A percentile compares a stretch with the other conserved stretches of the same genome.
Evolutionary conservation across 1,139 yeast genomes (phyloP).

Genomic region (Nematodospora anomalae): DNA sequence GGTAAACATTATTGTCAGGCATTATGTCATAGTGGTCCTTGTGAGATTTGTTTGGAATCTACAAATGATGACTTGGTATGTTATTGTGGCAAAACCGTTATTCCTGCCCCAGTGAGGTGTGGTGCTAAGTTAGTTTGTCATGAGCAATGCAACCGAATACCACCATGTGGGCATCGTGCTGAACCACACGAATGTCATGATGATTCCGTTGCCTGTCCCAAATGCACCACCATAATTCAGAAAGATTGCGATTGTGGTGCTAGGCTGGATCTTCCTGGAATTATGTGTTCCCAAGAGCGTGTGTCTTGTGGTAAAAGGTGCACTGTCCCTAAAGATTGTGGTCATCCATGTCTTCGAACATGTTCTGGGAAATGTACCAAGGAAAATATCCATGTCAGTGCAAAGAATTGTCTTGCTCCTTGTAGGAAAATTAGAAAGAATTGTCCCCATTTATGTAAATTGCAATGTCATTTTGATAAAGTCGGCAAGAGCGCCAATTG

Average conservation of each 20-base stretch:
- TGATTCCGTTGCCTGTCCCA: conserved; percentile 64
- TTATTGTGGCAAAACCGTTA: conserved; percentile 78
- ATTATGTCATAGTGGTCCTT: conserved; percentile 81
- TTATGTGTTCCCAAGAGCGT: conserved; percentile 66
- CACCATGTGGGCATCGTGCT: conserved; percentile 72
- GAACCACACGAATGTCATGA: conserved; percentile 78
- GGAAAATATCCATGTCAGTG: conserved; percentile 31
- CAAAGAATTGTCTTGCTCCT: conserved; percentile 48
- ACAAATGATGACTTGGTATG: conserved; percentile 80
- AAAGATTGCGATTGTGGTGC: conserved; percentile 75
- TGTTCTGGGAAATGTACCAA: conserved; percentile 49
- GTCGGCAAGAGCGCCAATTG: conserved; percentile 35
- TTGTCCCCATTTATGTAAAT: conserved; percentile 67
- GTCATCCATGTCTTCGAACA: conserved; percentile 67
- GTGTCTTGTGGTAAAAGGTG: conserved; percentile 78
- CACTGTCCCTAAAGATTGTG: conserved; percentile 55
- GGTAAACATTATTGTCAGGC: conserved; percentile 73
- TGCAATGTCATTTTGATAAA: conserved; percentile 63
- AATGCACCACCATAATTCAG: conserved; percentile 67
- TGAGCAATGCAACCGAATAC: conserved; percentile 62
- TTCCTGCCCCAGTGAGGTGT: conserved; percentile 87
- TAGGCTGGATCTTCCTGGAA: conserved; percentile 52
- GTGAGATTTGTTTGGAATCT: conserved; percentile 83
- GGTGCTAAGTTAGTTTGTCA: conserved; percentile 75
- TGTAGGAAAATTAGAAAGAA: conserved; percentile 52